Conservation (phyloP, 2,329 filamentous ascomycete species). For the Pseudohalonectria lignicola region DNA sequence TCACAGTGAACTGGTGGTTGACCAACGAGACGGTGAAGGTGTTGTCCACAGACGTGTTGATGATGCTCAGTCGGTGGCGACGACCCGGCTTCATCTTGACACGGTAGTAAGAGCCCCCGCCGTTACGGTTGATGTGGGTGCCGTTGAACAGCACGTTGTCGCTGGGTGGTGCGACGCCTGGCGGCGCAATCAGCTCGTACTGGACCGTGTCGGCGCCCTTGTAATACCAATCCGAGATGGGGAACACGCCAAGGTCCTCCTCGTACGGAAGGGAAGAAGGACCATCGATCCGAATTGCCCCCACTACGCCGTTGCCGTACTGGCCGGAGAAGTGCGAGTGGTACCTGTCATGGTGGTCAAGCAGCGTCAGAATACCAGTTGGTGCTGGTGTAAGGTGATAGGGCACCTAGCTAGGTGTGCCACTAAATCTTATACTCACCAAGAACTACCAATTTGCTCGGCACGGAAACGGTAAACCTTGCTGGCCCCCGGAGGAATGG, state of each 20-base stretch:
- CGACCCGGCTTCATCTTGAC: slow-evolving; percentile 25
- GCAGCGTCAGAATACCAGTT: slow-evolving; percentile 7
- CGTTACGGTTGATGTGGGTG: slow-evolving; percentile 19
- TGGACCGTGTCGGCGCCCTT: slow-evolving; percentile 13
- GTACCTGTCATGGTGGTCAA: slow-evolving; percentile 23
- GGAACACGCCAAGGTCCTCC: slow-evolving; percentile 37
- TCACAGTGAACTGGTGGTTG: slow-evolving; percentile 35
- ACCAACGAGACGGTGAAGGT: slow-evolving; percentile 35
- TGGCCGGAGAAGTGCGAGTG: slow-evolving; percentile 37
- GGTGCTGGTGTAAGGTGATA: too few species aligned
- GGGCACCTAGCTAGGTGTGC: too few species aligned
- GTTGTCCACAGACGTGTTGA: slow-evolving; percentile 38
- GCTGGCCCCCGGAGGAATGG: slow-evolving; percentile 20
- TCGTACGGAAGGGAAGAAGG: slow-evolving; percentile 28
- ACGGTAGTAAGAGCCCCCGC: slow-evolving; percentile 16
- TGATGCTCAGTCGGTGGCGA: slow-evolving; percentile 33
- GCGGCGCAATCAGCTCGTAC: slow-evolving; percentile 6
- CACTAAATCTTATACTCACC: slow-evolving; percentile 13
- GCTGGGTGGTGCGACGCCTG: slow-evolving; percentile 15
- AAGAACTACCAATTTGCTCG: slow-evolving; percentile 24
- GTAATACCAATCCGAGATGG: slow-evolving; percentile 43
- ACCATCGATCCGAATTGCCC: slow-evolving; percentile 37
- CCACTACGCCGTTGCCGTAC: slow-evolving; percentile 37
- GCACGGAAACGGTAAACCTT: slow-evolving; percentile 23
- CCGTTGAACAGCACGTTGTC: slow-evolving; percentile 31